These are phyloP conservation scores for Lolium rigidum DNA, from an alignment of 176 grass and related monocot species.

Conservation along the genomic window DNA sequence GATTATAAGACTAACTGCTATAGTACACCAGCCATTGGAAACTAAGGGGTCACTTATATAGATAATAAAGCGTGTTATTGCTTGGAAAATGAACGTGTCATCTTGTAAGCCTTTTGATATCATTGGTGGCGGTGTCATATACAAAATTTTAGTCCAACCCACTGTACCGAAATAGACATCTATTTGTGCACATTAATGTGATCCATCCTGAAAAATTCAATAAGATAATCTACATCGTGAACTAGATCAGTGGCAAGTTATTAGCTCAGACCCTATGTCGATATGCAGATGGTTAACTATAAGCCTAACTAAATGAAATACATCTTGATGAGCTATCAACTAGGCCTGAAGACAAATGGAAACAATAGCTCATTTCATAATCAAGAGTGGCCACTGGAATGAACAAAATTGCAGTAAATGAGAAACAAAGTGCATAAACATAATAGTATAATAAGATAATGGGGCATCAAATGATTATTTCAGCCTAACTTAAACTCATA, in stretches of 20 bases:
- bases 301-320: slow-evolving; percentile 1
- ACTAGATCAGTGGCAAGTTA: slow-evolving; percentile 34
- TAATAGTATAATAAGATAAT: slow-evolving; percentile 16
- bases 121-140: slow-evolving; percentile 26
- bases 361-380: no score
- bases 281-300: background rate
- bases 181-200: slow-evolving; percentile 32
- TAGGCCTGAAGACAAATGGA: background rate
- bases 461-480: background rate
- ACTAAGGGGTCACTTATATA: background rate
- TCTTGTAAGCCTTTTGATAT: slow-evolving; percentile 44
- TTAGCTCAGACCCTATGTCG: slow-evolving; percentile 7
- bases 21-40: background rate
- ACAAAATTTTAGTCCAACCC: slow-evolving; percentile 23
- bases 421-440: slow-evolving; percentile 11
- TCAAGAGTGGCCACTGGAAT: background rate
- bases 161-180: slow-evolving; percentile 17
- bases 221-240: slow-evolving; percentile 34
- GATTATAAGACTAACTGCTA: background rate
- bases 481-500: background rate
- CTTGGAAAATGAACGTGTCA: slow-evolving; percentile 18
- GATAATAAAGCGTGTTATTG: background rate
- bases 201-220: slow-evolving; percentile 32
- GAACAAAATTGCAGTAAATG: slow-evolving; percentile 1
- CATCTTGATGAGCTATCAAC: slow-evolving; percentile 5